These are phyloP conservation scores for Onygenales sp. DNA, from an alignment of 2,329 filamentous ascomycete genomes.

Conservation along the genomic window DNA sequence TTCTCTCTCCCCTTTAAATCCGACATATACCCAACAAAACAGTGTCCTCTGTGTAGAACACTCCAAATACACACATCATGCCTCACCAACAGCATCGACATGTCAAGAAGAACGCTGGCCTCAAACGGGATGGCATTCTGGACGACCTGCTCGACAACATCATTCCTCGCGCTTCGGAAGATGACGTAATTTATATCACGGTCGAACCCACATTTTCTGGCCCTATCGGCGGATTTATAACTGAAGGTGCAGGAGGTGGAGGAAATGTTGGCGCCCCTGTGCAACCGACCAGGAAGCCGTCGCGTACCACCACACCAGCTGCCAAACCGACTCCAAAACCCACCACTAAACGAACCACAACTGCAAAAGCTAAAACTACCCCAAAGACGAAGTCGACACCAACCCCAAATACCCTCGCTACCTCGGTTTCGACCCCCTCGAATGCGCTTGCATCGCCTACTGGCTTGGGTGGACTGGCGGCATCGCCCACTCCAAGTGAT, in stretches of 20 bases:
- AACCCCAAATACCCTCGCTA: constrained; percentile 15
- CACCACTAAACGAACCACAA: constrained; percentile 12
- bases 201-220: constrained; percentile 44
- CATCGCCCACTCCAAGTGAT: constrained; percentile 13
- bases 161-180: background rate
- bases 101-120: constrained; percentile 2
- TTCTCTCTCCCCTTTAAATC: background rate
- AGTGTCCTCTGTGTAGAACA: background rate
- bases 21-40: background rate
- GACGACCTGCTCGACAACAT: constrained; percentile 3
- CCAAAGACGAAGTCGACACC: constrained; percentile 8
- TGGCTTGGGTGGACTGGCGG: constrained; percentile 6
- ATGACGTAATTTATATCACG: constrained; percentile 42
- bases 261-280: constrained; percentile 20
- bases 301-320: constrained; percentile 4
- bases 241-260: constrained; percentile 16
- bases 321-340: background rate
- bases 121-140: background rate
- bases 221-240: constrained; percentile 40
- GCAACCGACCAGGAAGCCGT: constrained; percentile 9
- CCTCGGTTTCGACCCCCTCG: constrained; percentile 13
- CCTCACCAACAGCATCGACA: constrained; percentile 8
- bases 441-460: background rate
- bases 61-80: constrained; percentile 2
- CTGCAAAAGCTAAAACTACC: constrained; percentile 3